A percentile compares a stretch with the other conserved stretches of the same genome.
phyloP scores from a whole-genome alignment of 148 eudicot species.

The Vaccinium myrtillus region DNA sequence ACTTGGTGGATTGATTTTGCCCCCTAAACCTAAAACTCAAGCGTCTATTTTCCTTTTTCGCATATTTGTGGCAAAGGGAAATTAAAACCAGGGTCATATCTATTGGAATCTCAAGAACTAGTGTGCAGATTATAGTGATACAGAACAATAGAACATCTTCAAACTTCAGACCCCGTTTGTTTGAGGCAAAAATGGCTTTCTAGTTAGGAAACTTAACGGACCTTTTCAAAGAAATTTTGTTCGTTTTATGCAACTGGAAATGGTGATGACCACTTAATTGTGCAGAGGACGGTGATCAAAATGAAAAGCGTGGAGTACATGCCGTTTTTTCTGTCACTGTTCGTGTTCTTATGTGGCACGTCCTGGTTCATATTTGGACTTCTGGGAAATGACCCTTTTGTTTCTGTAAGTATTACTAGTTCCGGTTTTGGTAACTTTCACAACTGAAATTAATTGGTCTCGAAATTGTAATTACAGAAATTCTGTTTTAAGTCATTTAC shows the following conservation, averaged over 20 bases:
- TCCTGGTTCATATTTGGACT: constrained; percentile 85
- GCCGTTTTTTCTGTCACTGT: constrained; percentile 81
- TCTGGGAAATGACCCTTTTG: constrained; percentile 64
- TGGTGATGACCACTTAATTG: neutral
- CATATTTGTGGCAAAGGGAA: no score
- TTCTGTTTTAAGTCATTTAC: neutral
- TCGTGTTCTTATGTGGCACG: constrained; percentile 74
- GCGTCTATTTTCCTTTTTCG: no score
- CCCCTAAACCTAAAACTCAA: neutral
- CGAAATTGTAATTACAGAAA: neutral
- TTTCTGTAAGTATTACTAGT: constrained; percentile 48
- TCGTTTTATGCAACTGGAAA: neutral
- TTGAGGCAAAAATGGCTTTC: no score
- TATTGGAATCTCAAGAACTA: no score
- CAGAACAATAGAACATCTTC: neutral
- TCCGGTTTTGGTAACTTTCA: neutral
- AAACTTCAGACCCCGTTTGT: neutral
- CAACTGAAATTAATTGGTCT: neutral
- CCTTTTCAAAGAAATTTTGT: neutral
- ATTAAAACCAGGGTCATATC: no score
- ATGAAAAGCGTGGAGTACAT: constrained; percentile 86
- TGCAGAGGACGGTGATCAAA: constrained; percentile 72
- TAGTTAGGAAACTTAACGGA: neutral
- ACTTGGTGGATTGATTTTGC: neutral
- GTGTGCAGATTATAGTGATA: no score